Conservation (phyloP, 371 early-diverging fungal genomes). For the Lichtheimia ramosa region DNA sequence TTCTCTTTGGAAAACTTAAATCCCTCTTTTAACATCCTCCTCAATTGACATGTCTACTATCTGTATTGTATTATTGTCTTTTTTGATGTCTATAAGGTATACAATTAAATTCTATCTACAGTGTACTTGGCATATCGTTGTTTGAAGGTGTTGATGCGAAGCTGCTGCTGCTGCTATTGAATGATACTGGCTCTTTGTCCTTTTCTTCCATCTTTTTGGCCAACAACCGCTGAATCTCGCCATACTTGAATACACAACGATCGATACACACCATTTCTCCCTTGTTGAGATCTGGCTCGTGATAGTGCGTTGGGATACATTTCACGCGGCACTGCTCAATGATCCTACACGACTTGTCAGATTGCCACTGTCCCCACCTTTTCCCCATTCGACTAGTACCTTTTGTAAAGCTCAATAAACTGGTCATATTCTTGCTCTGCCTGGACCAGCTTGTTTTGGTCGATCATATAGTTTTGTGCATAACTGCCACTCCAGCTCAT, state of each 20-base stretch:
- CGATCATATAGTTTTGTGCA: constrained; percentile 47
- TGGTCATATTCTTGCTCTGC: constrained; percentile 83
- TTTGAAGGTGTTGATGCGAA: constrained; percentile 1
- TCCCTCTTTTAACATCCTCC: neutral
- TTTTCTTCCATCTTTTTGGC: constrained; percentile 61
- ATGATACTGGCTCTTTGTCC: constrained; percentile 26
- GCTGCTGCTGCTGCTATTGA: constrained; percentile 4
- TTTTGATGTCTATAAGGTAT: neutral
- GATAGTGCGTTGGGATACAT: constrained; percentile 84
- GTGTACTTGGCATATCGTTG: constrained; percentile 7
- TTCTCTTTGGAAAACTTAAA: neutral
- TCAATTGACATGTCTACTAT: neutral
- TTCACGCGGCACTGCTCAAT: constrained; percentile 84
- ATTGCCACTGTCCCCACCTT: neutral
- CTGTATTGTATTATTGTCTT: neutral
- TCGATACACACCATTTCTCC: constrained; percentile 96
- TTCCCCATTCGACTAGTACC: constrained; percentile 35
- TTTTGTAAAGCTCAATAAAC: constrained; percentile 74
- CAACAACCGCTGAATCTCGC: constrained; percentile 75
- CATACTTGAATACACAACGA: constrained; percentile 87
- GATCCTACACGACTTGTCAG: constrained; percentile 52
- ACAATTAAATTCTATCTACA: constrained; percentile 8
- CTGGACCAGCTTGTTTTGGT: constrained; percentile 65
- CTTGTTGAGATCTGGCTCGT: constrained; percentile 89
- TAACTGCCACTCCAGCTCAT: constrained; percentile 44